phyloP scores from a whole-genome alignment of 208 protist species.

The Leishmania braziliensis region DNA sequence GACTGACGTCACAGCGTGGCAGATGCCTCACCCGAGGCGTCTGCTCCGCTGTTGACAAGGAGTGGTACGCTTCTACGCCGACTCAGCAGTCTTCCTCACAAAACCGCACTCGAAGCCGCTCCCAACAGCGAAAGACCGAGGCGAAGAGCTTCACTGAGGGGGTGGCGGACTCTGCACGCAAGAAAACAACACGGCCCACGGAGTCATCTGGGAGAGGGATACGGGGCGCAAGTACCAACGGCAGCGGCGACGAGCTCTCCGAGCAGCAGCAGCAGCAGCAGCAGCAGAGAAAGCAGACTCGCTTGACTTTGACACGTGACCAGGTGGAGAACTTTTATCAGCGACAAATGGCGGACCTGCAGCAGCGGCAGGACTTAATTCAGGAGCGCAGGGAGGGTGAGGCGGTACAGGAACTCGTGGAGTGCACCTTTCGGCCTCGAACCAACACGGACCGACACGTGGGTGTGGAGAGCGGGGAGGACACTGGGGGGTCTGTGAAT shows the following conservation, averaged over 20 bases:
- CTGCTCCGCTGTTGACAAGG: not conserved
- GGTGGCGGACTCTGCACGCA: not conserved
- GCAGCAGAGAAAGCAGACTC: not conserved
- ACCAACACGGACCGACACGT: constrained; percentile 40
- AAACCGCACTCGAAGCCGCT: not conserved
- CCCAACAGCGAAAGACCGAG: not conserved
- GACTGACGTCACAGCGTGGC: constrained; percentile 33
- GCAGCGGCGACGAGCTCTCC: not conserved
- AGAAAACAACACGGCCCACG: not conserved
- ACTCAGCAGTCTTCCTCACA: not conserved
- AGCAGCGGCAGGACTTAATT: constrained; percentile 25
- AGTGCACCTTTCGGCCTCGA: constrained; percentile 82
- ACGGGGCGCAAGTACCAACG: not conserved
- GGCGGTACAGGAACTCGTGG: constrained; percentile 54
- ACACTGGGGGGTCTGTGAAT: constrained; percentile 29
- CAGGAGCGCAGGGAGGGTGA: constrained; percentile 30
- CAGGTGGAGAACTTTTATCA: constrained; percentile 61
- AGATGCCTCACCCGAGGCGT: not conserved
- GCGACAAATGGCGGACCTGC: constrained; percentile 45
- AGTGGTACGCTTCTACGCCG: constrained; percentile 9
- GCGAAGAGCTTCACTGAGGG: not conserved
- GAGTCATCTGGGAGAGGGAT: not conserved
- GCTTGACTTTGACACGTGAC: constrained; percentile 13
- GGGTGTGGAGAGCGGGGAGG: not conserved
- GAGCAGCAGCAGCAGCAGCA: not conserved